A percentile compares a stretch with the other conserved stretches of the same genome.
Conservation (phyloP, 495 filamentous ascomycete species). For the Penicillium desertorum region DNA sequence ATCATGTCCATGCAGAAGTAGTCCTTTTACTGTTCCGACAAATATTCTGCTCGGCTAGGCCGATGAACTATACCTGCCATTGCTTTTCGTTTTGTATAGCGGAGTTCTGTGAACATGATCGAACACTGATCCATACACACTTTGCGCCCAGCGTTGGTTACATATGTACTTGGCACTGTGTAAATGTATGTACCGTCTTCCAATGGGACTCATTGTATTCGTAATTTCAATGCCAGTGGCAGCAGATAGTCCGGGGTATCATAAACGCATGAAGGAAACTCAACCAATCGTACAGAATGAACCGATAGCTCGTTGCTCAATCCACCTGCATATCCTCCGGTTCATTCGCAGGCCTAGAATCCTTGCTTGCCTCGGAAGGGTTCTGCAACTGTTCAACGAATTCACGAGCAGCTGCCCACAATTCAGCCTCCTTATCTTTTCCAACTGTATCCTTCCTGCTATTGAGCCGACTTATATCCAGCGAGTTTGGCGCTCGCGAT, state of each 20-base stretch:
- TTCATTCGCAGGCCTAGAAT: constrained; percentile 15
- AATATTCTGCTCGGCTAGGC: constrained; percentile 10
- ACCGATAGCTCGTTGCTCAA: constrained; percentile 15
- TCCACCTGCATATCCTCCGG: constrained; percentile 41
- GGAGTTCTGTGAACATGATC: constrained; percentile 22
- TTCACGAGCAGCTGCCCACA: constrained; percentile 62
- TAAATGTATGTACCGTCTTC: background rate
- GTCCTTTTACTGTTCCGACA: constrained; percentile 9
- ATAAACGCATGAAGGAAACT: constrained; percentile 19
- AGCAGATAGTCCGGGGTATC: constrained; percentile 34
- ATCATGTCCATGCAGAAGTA: constrained; percentile 58
- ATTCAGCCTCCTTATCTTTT: constrained; percentile 73
- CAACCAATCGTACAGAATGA: background rate
- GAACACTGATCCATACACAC: constrained; percentile 13
- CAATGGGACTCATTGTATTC: background rate
- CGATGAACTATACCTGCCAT: constrained; percentile 17
- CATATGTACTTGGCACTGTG: background rate
- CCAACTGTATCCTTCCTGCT: constrained; percentile 74
- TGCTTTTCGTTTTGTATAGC: constrained; percentile 24
- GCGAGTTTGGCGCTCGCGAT: constrained; percentile 30
- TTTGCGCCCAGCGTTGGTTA: background rate
- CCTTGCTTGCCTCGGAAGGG: background rate
- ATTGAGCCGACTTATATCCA: constrained; percentile 86
- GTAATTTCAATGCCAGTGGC: constrained; percentile 5
- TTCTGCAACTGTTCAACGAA: constrained; percentile 45